A percentile compares a stretch with the other conserved stretches of the same genome.
Conservation (phyloP, 805 yeast genomes). For the Starmerella gropengiesseri region DNA sequence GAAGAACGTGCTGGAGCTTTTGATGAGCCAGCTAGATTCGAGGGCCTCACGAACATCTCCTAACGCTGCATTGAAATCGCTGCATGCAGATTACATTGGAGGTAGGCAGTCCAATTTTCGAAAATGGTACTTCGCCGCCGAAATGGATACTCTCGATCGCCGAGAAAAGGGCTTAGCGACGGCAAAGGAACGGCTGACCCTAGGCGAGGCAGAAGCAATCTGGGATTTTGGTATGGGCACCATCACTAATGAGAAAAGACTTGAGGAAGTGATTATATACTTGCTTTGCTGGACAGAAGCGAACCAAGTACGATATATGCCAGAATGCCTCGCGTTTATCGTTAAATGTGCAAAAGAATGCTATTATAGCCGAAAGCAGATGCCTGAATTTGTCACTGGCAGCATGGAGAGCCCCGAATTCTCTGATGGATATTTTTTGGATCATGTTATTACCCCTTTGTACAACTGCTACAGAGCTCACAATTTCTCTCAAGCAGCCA, state of each 20-base stretch:
- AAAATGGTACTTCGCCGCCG: constrained; percentile 71
- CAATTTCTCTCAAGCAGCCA: constrained; percentile 35
- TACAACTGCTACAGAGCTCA: constrained; percentile 51
- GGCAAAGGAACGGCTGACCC: constrained; percentile 28
- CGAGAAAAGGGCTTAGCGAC: neutral
- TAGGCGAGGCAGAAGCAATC: constrained; percentile 41
- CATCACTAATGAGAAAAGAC: constrained; percentile 43
- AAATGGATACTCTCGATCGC: constrained; percentile 43
- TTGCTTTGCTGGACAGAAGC: constrained; percentile 86
- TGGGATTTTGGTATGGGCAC: constrained; percentile 41
- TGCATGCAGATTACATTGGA: constrained; percentile 68
- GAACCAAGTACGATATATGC: constrained; percentile 73
- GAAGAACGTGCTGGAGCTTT: constrained; percentile 54
- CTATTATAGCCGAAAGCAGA: too few relatives aligned
- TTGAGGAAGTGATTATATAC: constrained; percentile 56
- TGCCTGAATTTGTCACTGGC: too few relatives aligned
- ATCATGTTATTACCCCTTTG: constrained; percentile 64
- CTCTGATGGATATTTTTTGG: constrained; percentile 32
- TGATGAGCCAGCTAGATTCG: constrained; percentile 53
- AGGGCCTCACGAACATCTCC: constrained; percentile 58
- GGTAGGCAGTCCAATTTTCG: constrained; percentile 57
- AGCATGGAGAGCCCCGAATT: neutral
- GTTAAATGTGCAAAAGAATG: constrained; percentile 70
- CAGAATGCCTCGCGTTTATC: constrained; percentile 77
- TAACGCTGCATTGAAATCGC: constrained; percentile 41